A percentile compares a stretch with the other conserved stretches of the same genome.
Evolutionary conservation across 257 asterid species (phyloP).

Genomic region (Fraxinus quadrangulata): DNA sequence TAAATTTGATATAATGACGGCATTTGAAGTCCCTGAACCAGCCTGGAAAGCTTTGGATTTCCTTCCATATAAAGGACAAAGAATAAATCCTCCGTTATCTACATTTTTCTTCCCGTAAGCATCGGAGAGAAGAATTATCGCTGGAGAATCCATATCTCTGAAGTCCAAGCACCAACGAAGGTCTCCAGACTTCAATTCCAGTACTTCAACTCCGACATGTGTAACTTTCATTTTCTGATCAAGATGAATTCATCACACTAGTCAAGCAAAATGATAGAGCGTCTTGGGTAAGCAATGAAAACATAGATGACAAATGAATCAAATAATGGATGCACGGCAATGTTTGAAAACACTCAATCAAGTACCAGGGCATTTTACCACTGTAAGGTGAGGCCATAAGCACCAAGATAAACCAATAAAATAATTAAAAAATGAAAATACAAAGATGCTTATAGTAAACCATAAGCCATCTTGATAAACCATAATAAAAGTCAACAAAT

Average conservation of each 20-base stretch:
- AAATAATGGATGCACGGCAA: not conserved
- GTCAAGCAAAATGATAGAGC: slow-evolving; percentile 11
- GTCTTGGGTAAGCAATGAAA: not conserved
- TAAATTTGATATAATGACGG: slow-evolving; percentile 63
- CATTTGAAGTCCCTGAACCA: slow-evolving; percentile 87
- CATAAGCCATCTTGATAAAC: not conserved
- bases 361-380: not conserved
- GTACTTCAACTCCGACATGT: slow-evolving; percentile 83
- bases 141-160: slow-evolving; percentile 97
- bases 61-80: slow-evolving; percentile 90
- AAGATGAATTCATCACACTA: slow-evolving; percentile 25
- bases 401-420: not conserved
- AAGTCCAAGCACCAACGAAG: slow-evolving; percentile 98
- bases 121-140: slow-evolving; percentile 73
- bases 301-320: slow-evolving; percentile 1
- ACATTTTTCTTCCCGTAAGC: slow-evolving; percentile 75
- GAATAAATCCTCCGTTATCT: slow-evolving; percentile 84
- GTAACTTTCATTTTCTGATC: slow-evolving; percentile 92
- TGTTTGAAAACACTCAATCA: not conserved
- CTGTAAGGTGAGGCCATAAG: not conserved
- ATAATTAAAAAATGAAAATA: not conserved
- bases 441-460: not conserved
- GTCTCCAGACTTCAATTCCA: slow-evolving; percentile 86
- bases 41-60: slow-evolving; percentile 98
- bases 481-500: not conserved